phyloP scores from a whole-genome alignment of 73 alveolate species.

The Uronychia binucleata region DNA sequence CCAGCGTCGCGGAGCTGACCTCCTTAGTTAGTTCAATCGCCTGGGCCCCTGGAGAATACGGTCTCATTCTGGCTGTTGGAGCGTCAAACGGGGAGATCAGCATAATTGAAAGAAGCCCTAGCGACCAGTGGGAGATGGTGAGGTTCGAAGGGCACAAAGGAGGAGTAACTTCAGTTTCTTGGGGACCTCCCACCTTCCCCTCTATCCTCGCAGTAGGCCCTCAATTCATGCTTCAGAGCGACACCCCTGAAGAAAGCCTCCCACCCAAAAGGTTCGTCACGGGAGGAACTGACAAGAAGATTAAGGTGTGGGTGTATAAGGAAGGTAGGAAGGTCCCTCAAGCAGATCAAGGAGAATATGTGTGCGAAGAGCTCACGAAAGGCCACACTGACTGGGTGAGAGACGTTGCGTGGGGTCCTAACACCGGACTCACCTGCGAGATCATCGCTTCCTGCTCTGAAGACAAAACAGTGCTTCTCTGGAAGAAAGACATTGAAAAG shows the following conservation, averaged over 20 bases:
- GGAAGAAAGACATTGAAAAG: constrained; percentile 14
- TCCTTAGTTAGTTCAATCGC: constrained; percentile 62
- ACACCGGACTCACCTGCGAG: constrained; percentile 28
- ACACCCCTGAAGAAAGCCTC: constrained; percentile 11
- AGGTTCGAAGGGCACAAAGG: constrained; percentile 47
- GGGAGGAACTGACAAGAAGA: constrained; percentile 29
- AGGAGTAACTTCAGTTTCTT: constrained; percentile 32
- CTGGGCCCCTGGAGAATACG: constrained; percentile 86
- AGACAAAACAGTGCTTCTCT: constrained; percentile 16
- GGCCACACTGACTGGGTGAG: constrained; percentile 57
- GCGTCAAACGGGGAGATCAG: constrained; percentile 73
- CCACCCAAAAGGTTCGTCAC: constrained; percentile 39
- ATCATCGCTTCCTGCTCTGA: constrained; percentile 54
- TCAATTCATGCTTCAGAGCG: not conserved
- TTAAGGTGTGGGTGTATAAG: constrained; percentile 32
- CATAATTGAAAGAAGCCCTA: constrained; percentile 56
- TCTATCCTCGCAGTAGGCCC: constrained; percentile 6
- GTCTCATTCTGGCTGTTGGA: constrained; percentile 76
- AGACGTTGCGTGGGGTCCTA: constrained; percentile 67
- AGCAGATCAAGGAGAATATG: not conserved
- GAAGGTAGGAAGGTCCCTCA: not conserved
- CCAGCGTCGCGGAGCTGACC: too few relatives aligned
- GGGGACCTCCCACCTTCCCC: constrained; percentile 64
- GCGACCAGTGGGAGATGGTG: constrained; percentile 38
- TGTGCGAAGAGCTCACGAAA: not conserved